Evolutionary conservation across 148 eudicot species (phyloP).

Genomic region (Persicaria tinctoria): DNA sequence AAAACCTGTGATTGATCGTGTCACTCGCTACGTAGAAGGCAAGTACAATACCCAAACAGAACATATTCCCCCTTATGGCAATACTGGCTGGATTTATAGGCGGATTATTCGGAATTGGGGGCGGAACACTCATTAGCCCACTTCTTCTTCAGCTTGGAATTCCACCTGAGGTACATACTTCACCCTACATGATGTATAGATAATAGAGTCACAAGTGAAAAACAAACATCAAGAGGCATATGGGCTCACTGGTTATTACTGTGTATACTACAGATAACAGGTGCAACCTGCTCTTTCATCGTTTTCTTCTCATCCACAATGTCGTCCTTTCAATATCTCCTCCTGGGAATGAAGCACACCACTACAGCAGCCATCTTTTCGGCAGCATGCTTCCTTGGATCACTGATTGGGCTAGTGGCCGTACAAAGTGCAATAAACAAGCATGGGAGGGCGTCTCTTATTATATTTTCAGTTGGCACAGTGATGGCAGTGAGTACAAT

Average conservation of each 20-base stretch:
- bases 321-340: constrained; percentile 52
- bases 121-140: constrained; percentile 67
- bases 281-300: constrained; percentile 61
- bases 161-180: constrained; percentile 38
- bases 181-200: background rate
- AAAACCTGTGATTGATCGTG: background rate
- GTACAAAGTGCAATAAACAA: constrained; percentile 34
- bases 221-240: too few species aligned
- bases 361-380: constrained; percentile 27
- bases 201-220: too few species aligned
- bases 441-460: constrained; percentile 43
- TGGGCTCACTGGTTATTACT: background rate
- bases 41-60: constrained; percentile 16
- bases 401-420: constrained; percentile 35
- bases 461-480: constrained; percentile 50
- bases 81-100: constrained; percentile 47
- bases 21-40: background rate
- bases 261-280: constrained; percentile 33
- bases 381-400: constrained; percentile 34
- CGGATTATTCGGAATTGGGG: constrained; percentile 60
- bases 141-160: constrained; percentile 55
- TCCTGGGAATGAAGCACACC: constrained; percentile 46
- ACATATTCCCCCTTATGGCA: constrained; percentile 47
- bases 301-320: constrained; percentile 56
- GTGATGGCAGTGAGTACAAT: constrained; percentile 56